Evolutionary conservation across 305 asterid species (phyloP).

Genomic region (Lippia alba): DNA sequence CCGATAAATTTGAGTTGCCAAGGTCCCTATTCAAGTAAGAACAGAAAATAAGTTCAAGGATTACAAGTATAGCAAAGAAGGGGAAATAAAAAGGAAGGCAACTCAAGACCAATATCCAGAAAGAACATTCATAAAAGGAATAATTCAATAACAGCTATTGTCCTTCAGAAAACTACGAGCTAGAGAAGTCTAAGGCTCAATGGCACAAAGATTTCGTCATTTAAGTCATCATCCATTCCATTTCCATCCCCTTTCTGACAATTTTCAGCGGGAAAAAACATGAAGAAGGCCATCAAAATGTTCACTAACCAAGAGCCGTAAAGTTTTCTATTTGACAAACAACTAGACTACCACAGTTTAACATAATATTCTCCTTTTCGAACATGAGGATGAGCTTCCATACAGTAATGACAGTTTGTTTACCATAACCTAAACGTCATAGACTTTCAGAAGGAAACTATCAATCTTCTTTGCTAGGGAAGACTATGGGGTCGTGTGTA

Average conservation of each 20-base stretch:
- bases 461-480: background rate
- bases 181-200: background rate
- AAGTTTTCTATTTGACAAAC: background rate
- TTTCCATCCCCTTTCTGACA: background rate
- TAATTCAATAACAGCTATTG: background rate
- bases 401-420: background rate
- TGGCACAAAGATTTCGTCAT: background rate
- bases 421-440: background rate
- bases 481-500: background rate
- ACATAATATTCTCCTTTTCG: background rate
- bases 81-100: background rate
- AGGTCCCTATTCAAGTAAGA: slow-evolving; percentile 63
- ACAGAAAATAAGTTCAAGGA: slow-evolving; percentile 22
- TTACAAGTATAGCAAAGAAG: slow-evolving; percentile 27
- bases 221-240: background rate
- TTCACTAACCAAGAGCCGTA: background rate
- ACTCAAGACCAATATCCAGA: background rate
- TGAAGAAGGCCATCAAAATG: background rate
- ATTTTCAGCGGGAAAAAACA: background rate
- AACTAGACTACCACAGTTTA: background rate
- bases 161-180: background rate
- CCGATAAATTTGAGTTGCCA: slow-evolving; percentile 80
- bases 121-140: background rate
- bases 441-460: background rate
- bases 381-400: background rate